Evolutionary conservation across 768 basidiomycete species (phyloP).

Genomic region (Pleurotus giganteus): DNA sequence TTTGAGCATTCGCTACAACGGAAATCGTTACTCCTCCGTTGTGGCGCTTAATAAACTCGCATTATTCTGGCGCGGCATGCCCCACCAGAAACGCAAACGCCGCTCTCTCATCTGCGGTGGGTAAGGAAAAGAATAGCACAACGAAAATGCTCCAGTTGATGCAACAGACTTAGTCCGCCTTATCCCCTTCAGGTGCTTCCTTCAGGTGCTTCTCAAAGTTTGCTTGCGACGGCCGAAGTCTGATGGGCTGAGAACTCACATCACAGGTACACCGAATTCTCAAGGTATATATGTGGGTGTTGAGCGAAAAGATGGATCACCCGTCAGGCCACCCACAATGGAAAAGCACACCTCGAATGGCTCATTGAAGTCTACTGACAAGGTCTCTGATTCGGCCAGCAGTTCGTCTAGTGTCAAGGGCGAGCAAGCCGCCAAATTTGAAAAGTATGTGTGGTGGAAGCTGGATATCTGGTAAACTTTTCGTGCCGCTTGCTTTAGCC

Average conservation of each 20-base stretch:
- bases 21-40: too few species aligned
- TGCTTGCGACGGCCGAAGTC: neutral
- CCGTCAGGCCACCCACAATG: neutral
- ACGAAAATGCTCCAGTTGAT: too few species aligned
- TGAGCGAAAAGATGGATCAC: neutral
- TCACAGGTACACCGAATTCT: neutral
- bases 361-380: slow-evolving; percentile 2
- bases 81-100: too few species aligned
- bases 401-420: neutral
- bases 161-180: too few species aligned
- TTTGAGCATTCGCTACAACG: too few species aligned
- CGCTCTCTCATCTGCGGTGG: too few species aligned
- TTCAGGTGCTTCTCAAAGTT: too few species aligned
- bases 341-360: slow-evolving; percentile 1
- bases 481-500: neutral
- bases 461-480: neutral
- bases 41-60: too few species aligned
- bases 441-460: slow-evolving; percentile 5
- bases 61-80: too few species aligned
- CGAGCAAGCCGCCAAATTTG: slow-evolving; percentile 1
- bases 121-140: too few species aligned
- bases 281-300: neutral
- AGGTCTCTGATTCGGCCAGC: neutral
- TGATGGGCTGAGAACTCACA: neutral
- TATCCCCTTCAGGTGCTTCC: too few species aligned